A percentile compares a stretch with the other conserved stretches of the same genome.
Evolutionary conservation across 139 green algal species (phyloP).

Genomic region (Eudorina sp.): DNA sequence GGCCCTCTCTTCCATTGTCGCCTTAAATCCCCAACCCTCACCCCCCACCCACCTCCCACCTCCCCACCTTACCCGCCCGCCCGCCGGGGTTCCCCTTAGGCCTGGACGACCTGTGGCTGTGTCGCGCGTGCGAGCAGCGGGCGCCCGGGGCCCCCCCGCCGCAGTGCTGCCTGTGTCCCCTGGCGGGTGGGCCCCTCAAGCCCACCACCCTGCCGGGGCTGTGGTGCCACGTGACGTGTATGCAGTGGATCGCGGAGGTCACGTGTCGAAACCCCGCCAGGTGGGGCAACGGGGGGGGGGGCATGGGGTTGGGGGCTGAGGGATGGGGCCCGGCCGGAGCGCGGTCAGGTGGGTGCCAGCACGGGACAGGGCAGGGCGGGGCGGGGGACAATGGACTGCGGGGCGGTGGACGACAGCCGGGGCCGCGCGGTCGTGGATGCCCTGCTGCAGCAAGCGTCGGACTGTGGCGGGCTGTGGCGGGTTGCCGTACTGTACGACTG

Average conservation of each 20-base stretch:
- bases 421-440: too few relatives aligned
- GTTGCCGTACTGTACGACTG: too few relatives aligned
- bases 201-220: constrained; percentile 79
- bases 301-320: neutral
- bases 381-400: too few relatives aligned
- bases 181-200: constrained; percentile 92
- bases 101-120: constrained; percentile 90
- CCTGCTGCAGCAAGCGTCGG: too few relatives aligned
- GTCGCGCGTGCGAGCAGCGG: constrained; percentile 82
- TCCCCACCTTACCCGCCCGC: too few relatives aligned
- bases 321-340: neutral
- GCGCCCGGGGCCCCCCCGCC: constrained; percentile 67
- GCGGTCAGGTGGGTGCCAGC: neutral
- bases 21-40: too few relatives aligned
- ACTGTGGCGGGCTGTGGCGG: too few relatives aligned
- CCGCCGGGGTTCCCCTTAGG: too few relatives aligned
- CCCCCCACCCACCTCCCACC: neutral
- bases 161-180: constrained; percentile 95
- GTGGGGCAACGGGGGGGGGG: constrained; percentile 16
- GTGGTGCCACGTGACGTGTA: constrained; percentile 91
- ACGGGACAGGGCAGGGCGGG: neutral
- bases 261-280: constrained; percentile 47
- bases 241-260: constrained; percentile 90
- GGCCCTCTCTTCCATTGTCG: too few relatives aligned
- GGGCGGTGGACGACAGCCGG: too few relatives aligned